These are phyloP conservation scores for Protomyces pachydermus DNA, from an alignment of 1,139 yeast species.

Conservation along the genomic window DNA sequence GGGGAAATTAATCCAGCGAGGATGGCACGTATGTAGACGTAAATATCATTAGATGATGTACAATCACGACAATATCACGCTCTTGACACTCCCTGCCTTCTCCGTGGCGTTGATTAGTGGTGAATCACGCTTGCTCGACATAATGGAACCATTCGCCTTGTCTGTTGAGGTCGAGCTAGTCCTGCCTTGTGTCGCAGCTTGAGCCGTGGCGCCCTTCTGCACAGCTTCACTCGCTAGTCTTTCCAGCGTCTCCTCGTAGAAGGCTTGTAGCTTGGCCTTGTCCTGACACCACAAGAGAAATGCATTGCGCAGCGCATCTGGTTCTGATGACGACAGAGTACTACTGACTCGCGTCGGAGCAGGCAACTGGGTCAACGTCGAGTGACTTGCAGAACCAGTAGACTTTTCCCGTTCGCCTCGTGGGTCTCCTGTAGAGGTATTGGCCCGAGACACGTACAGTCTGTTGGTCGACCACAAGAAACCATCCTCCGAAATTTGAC, in stretches of 20 bases:
- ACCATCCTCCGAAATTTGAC: constrained; percentile 67
- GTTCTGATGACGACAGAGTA: constrained; percentile 8
- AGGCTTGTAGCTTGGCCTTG: constrained; percentile 11
- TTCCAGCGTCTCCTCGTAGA: constrained; percentile 6
- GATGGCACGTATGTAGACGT: neutral
- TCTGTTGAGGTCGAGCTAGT: neutral
- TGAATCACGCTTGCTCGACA: neutral
- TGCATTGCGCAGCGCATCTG: constrained; percentile 17
- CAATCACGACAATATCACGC: neutral
- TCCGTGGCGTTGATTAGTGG: neutral
- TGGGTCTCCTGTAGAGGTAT: neutral
- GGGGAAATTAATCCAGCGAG: neutral
- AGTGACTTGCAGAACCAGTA: neutral
- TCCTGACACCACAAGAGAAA: constrained; percentile 16
- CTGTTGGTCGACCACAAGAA: constrained; percentile 30
- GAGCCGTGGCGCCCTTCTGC: neutral
- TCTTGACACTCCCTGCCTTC: neutral
- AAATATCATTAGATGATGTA: neutral
- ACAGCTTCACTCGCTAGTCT: neutral
- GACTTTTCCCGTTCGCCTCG: neutral
- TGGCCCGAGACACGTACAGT: constrained; percentile 24
- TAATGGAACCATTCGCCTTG: neutral
- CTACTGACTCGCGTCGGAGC: constrained; percentile 10
- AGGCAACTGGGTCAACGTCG: constrained; percentile 6
- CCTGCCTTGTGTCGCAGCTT: neutral